A percentile compares a stretch with the other conserved stretches of the same genome.
These are phyloP conservation scores for Saccharomycopsis sp. DNA, from an alignment of 805 yeast genomes.

Conservation along the genomic window DNA sequence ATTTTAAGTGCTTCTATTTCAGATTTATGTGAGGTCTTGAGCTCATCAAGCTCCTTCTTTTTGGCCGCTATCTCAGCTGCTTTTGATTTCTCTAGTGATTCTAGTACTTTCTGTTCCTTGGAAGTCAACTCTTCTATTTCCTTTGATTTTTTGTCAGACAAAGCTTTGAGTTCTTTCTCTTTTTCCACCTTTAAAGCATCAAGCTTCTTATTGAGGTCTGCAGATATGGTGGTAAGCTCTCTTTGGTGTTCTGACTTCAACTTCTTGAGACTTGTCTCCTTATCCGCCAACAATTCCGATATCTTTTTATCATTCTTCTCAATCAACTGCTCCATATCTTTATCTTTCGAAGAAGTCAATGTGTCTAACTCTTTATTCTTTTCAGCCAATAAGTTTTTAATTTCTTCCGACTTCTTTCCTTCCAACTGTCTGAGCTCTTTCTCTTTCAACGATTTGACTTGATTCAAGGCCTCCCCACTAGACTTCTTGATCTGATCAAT, in stretches of 20 bases:
- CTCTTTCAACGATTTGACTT: background rate
- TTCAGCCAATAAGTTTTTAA: background rate
- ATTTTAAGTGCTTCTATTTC: background rate
- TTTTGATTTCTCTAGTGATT: background rate
- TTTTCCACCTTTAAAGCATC: background rate
- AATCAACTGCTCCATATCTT: background rate
- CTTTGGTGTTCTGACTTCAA: background rate
- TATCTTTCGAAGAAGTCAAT: background rate
- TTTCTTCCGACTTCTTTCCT: background rate
- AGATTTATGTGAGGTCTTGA: background rate
- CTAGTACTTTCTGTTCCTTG: background rate
- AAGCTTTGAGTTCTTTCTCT: background rate
- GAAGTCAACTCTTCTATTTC: background rate
- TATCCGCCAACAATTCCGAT: conserved; percentile 7
- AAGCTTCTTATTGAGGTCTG: background rate
- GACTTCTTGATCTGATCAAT: background rate
- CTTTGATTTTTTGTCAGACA: background rate
- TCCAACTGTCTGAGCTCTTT: background rate
- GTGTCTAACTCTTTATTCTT: background rate
- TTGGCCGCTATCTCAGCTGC: background rate
- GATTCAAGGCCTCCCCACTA: background rate
- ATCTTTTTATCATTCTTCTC: conserved; percentile 8
- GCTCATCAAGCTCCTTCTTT: background rate
- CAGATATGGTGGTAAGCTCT: conserved; percentile 16
- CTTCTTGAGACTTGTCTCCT: conserved; percentile 3